Evolutionary conservation across 2,329 filamentous ascomycete genomes (phyloP).

Genomic region (Trichoderma sp.): DNA sequence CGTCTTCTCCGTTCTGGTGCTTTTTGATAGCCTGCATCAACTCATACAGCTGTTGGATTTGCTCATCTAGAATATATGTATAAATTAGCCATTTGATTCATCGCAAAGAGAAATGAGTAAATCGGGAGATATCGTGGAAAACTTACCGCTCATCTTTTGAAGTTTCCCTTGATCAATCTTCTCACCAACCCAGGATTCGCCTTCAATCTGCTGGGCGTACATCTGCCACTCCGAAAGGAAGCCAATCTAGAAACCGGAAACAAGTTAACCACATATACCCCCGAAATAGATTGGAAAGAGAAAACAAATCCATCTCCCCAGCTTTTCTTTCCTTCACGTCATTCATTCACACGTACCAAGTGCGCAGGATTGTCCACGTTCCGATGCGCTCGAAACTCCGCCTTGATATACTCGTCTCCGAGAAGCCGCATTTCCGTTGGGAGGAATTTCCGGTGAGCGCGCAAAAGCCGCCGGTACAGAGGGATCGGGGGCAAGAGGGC

Average conservation of each 20-base stretch:
- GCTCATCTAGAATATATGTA: conserved; percentile 64
- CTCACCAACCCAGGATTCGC: conserved; percentile 78
- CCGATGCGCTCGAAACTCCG: conserved; percentile 82
- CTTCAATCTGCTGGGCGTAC: conserved; percentile 90
- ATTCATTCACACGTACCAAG: conserved; percentile 56
- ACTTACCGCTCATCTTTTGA: conserved; percentile 88
- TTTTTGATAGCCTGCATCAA: conserved; percentile 77
- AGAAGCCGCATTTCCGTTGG: conserved; percentile 71
- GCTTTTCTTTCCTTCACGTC: neutral
- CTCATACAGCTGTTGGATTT: conserved; percentile 90
- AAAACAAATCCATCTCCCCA: no score
- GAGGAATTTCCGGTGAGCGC: conserved; percentile 78
- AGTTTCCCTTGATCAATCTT: conserved; percentile 81
- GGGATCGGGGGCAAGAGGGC: conserved; percentile 83
- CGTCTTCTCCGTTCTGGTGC: conserved; percentile 27
- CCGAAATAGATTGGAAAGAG: neutral
- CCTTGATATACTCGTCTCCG: conserved; percentile 90
- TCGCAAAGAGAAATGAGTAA: neutral
- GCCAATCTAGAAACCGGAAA: conserved; percentile 62
- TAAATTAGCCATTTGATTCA: neutral
- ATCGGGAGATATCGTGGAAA: neutral
- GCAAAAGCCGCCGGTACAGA: conserved; percentile 82
- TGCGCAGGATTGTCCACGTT: conserved; percentile 87
- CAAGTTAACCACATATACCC: neutral
- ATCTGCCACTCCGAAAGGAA: conserved; percentile 96